Percentiles rank a stretch among this genome's conserved stretches.
Conservation (phyloP, 202 grass and related monocot species). For the Eragrostis tef region DNA sequence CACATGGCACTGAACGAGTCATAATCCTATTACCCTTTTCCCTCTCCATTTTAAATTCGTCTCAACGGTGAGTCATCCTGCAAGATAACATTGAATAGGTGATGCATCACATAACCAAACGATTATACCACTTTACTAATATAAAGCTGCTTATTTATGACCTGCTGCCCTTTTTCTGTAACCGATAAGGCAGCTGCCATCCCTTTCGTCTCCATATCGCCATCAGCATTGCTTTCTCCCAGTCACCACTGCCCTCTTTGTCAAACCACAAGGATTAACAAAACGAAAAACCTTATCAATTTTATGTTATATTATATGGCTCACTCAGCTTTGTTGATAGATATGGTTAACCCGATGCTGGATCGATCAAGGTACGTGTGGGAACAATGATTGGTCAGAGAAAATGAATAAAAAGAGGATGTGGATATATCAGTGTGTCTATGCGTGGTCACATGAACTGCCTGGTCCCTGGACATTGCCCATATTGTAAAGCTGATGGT, state of each 20-base stretch:
- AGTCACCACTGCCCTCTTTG: neutral
- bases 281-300: neutral
- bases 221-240: neutral
- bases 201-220: neutral
- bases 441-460: constrained; percentile 22
- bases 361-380: neutral
- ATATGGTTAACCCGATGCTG: neutral
- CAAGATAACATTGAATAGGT: constrained; percentile 31
- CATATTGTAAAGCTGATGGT: constrained; percentile 6
- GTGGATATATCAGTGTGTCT: neutral
- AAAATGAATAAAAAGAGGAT: neutral
- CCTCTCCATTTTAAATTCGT: neutral
- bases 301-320: neutral
- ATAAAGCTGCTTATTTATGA: neutral
- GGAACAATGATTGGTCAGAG: constrained; percentile 1
- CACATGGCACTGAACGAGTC: neutral
- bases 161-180: neutral
- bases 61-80: neutral
- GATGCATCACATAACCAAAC: neutral
- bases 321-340: neutral
- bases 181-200: constrained; percentile 3
- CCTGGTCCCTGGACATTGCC: neutral
- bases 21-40: neutral
- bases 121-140: neutral
- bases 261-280: constrained; percentile 30